A percentile compares a stretch with the other conserved stretches of the same genome.
Conservation (phyloP, 1,284 basidiomycete genomes). For the Ustilago shanxiensis region DNA sequence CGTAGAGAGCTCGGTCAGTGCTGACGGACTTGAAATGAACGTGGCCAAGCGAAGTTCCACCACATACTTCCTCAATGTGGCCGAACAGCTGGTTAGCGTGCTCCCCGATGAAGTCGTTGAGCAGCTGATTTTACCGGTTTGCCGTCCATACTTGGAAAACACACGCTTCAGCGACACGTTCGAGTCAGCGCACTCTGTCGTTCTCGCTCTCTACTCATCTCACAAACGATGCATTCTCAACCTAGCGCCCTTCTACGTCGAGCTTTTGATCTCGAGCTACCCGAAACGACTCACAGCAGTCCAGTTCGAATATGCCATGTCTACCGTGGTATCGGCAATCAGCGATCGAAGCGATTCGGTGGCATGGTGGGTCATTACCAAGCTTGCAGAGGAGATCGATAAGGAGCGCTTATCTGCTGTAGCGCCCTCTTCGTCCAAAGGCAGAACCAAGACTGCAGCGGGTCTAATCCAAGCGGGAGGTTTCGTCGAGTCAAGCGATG, state of each 20-base stretch:
- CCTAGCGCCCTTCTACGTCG: slow-evolving; percentile 64
- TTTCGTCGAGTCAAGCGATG: slow-evolving; percentile 17
- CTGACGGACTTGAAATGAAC: slow-evolving; percentile 26
- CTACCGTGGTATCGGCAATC: slow-evolving; percentile 59
- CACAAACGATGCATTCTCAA: slow-evolving; percentile 52
- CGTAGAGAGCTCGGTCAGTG: neutral
- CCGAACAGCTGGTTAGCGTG: slow-evolving; percentile 61
- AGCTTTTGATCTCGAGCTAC: slow-evolving; percentile 54
- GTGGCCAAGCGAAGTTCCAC: slow-evolving; percentile 33
- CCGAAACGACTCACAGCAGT: slow-evolving; percentile 37
- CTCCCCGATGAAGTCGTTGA: slow-evolving; percentile 64
- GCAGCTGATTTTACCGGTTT: slow-evolving; percentile 53
- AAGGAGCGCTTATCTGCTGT: slow-evolving; percentile 15
- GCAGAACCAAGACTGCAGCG: neutral
- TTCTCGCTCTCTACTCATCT: slow-evolving; percentile 58
- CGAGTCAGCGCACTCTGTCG: slow-evolving; percentile 67
- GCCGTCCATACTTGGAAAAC: slow-evolving; percentile 60
- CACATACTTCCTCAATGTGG: slow-evolving; percentile 64
- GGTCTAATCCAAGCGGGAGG: slow-evolving; percentile 24
- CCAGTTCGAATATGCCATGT: slow-evolving; percentile 62
- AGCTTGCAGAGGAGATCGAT: slow-evolving; percentile 50
- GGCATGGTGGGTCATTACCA: slow-evolving; percentile 63
- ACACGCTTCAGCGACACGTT: slow-evolving; percentile 62
- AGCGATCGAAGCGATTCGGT: slow-evolving; percentile 62
- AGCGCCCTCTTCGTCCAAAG: neutral